Conservation (phyloP, 306 rosid species). For the Bauhinia variegata region DNA sequence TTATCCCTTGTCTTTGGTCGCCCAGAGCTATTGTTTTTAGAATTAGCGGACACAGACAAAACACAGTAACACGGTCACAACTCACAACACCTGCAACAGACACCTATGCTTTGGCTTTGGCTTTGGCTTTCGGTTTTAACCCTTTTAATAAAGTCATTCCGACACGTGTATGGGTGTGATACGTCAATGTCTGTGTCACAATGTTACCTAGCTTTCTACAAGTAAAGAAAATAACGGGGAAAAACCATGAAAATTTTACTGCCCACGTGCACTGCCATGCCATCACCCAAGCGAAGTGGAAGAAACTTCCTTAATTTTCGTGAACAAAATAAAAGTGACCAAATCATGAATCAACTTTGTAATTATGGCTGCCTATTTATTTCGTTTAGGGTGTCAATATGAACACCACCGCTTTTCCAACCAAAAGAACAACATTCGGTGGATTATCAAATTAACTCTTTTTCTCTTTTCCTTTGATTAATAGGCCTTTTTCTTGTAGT, state of each 20-base stretch:
- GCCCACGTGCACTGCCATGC: conserved; percentile 61
- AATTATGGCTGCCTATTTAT: conserved; percentile 27
- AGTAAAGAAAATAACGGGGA: conserved; percentile 37
- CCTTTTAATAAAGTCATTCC: conserved; percentile 55
- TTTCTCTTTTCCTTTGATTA: too few species aligned
- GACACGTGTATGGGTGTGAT: conserved; percentile 52
- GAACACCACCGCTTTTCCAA: too few species aligned
- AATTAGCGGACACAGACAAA: conserved; percentile 1
- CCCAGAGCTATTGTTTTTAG: background rate
- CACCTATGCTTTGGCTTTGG: conserved; percentile 23
- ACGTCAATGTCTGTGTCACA: conserved; percentile 52
- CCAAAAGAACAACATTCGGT: too few species aligned
- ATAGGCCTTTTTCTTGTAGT: too few species aligned
- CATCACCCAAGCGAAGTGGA: background rate
- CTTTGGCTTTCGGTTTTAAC: conserved; percentile 35
- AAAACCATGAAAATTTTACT: conserved; percentile 30
- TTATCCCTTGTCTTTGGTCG: background rate
- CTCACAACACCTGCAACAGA: too few species aligned
- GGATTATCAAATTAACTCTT: too few species aligned
- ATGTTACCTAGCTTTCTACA: conserved; percentile 41
- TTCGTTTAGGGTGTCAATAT: too few species aligned
- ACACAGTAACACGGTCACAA: too few species aligned
- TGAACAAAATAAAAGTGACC: conserved; percentile 12
- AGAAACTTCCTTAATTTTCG: conserved; percentile 51
- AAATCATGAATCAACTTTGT: conserved; percentile 39